phyloP scores from a whole-genome alignment of 441 rosid species.

The Adansonia grandidieri region DNA sequence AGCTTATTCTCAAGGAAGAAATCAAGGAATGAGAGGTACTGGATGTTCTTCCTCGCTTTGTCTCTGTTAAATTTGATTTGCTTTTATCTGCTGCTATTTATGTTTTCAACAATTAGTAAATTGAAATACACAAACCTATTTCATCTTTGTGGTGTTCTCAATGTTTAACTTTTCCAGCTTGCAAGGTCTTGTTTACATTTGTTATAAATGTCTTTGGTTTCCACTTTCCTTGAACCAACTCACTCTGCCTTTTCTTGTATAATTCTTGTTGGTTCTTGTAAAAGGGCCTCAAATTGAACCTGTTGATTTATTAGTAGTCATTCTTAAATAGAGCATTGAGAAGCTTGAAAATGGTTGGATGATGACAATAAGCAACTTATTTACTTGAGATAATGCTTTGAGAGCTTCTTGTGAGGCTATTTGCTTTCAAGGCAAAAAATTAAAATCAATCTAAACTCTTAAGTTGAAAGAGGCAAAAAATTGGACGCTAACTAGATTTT shows the following conservation, averaged over 20 bases:
- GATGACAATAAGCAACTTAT: neutral
- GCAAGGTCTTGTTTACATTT: neutral
- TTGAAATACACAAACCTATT: neutral
- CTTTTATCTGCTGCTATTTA: neutral
- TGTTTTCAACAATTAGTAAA: neutral
- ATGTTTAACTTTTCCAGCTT: neutral
- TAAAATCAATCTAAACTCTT: neutral
- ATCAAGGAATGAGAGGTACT: constrained; percentile 67
- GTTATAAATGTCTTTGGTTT: neutral
- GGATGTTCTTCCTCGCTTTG: neutral
- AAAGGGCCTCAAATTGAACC: neutral
- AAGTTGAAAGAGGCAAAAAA: neutral
- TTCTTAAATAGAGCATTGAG: neutral
- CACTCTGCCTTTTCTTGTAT: neutral
- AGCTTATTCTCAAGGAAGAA: constrained; percentile 62
- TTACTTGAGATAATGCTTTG: neutral
- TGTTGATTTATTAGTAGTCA: neutral
- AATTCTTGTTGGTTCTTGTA: neutral
- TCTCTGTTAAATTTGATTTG: constrained; percentile 9
- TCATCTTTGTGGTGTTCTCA: neutral
- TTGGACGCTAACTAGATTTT: neutral
- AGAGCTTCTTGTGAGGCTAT: neutral
- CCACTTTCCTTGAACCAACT: neutral
- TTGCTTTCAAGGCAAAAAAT: constrained; percentile 7
- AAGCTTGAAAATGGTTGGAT: neutral